These are phyloP conservation scores for Syncephalastrum sp. DNA, from an alignment of 371 early-diverging fungal species.

Conservation along the genomic window DNA sequence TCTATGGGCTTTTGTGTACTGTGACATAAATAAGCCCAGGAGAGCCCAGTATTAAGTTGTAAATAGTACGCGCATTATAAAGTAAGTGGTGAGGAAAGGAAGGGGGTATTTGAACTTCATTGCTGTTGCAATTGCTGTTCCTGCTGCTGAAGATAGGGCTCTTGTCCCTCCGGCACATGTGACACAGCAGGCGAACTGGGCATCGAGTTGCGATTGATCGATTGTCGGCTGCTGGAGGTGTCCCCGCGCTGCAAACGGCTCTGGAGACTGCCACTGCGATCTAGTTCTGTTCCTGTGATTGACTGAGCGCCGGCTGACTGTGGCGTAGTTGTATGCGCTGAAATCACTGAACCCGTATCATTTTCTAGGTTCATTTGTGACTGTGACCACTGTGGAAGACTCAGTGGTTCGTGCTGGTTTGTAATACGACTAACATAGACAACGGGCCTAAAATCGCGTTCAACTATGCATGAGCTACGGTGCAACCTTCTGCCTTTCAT, in stretches of 20 bases:
- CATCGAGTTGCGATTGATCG: conserved; percentile 2
- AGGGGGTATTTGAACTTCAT: no score
- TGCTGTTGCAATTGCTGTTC: no score
- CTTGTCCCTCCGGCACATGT: not conserved
- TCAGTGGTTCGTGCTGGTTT: conserved; percentile 34
- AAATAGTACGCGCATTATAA: no score
- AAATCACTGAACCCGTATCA: conserved; percentile 22
- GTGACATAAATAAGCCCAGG: no score
- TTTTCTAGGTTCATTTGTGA: conserved; percentile 30
- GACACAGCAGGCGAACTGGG: conserved; percentile 13
- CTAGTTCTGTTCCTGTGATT: conserved; percentile 13
- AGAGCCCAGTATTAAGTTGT: no score
- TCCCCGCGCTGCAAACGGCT: conserved; percentile 14
- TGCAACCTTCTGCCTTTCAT: not conserved
- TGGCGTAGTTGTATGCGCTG: conserved; percentile 7
- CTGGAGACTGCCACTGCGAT: conserved; percentile 11
- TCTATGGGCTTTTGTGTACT: no score
- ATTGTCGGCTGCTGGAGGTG: conserved; percentile 15
- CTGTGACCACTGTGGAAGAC: conserved; percentile 35
- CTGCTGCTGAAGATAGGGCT: no score
- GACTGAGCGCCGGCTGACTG: conserved; percentile 14
- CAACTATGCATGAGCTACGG: not conserved
- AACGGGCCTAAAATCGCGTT: conserved; percentile 18
- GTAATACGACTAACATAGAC: conserved; percentile 44
- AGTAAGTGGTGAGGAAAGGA: no score